Evolutionary conservation across 2,329 filamentous ascomycete genomes (phyloP), one percentile per base, ranked within the genome.

Genomic region (Exophiala dermatitidis): DNA sequence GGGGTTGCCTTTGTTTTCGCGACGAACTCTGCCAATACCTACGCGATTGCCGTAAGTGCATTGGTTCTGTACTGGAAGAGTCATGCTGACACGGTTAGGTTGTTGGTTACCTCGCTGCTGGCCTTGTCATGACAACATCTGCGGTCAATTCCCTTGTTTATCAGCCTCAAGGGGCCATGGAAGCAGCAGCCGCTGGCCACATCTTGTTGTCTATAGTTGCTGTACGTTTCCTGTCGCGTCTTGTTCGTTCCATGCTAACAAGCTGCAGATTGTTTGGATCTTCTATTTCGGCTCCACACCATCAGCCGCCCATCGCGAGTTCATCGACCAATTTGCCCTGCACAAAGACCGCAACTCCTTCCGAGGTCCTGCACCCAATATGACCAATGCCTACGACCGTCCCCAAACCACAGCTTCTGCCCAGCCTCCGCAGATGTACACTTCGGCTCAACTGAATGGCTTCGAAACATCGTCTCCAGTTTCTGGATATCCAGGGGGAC

Each of bases 221-320:
- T 63, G 90, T 96, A 81, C 66, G 88, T 76, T 30, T 10, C 30
- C 28, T 19, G 12, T 7, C 40, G 6, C 48, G 30, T 29, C 5
- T 32, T 12, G 30, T 26, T 45, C 4, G 31, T n/a, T 45, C 60
- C 62, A 33, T 60, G 19, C 12, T 34, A 5, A 34, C n/a, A 37
- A 32, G 40, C 10, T 34, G n/a, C 63, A 96, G 90, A 88, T 95
- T 64, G 82, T 97, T 55, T 98, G 93, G 93, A 95, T 96, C 63
- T 95, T 97, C 73, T 97, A 97, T 77, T 98, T 96, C 66, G 93
- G 93, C 65, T 95, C 91, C 1, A 86, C 90, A 12, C 90, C 91
- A 1, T 87, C 88, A 40, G 88, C 90, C 10, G 81, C 85, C 50
- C 88, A 90, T 59, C 87, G 91, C 64, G 85, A 88, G 53, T 95